Conservation (phyloP, 345 rosid genomes). For the Eucalyptus regnans region DNA sequence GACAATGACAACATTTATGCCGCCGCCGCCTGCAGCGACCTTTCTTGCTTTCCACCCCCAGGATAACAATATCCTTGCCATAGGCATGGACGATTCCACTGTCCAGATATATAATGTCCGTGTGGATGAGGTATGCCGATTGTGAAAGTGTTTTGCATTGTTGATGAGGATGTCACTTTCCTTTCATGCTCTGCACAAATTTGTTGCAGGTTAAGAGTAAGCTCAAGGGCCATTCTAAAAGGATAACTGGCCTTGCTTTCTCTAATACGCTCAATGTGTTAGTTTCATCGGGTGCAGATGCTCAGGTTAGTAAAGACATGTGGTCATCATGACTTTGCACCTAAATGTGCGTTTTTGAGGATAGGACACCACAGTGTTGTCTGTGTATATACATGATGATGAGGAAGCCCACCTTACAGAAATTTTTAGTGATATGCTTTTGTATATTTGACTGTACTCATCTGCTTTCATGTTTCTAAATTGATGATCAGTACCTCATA, state of each 20-base stretch:
- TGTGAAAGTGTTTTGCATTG: background rate
- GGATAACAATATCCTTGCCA: slow-evolving; percentile 77
- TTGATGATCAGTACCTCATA: background rate
- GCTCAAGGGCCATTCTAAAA: slow-evolving; percentile 72
- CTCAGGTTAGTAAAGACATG: slow-evolving; percentile 31
- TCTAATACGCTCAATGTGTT: slow-evolving; percentile 50
- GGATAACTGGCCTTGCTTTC: slow-evolving; percentile 79
- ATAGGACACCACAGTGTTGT: background rate
- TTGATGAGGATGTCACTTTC: background rate
- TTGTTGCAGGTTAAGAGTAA: slow-evolving; percentile 52
- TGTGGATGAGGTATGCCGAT: slow-evolving; percentile 56
- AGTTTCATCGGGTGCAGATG: slow-evolving; percentile 84
- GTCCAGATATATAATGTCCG: slow-evolving; percentile 78
- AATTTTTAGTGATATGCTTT: background rate
- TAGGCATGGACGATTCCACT: slow-evolving; percentile 82
- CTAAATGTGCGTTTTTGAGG: background rate
- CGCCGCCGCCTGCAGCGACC: slow-evolving; percentile 80
- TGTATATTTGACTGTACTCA: background rate
- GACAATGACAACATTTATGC: slow-evolving; percentile 66
- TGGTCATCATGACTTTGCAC: background rate
- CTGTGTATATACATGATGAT: background rate
- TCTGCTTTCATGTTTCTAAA: background rate
- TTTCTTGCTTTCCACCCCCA: slow-evolving; percentile 81
- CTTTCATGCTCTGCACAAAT: background rate
- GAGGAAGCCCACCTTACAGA: background rate